Evolutionary conservation across 1,284 basidiomycete genomes (phyloP).

Genomic region (Polyporus tsugae): DNA sequence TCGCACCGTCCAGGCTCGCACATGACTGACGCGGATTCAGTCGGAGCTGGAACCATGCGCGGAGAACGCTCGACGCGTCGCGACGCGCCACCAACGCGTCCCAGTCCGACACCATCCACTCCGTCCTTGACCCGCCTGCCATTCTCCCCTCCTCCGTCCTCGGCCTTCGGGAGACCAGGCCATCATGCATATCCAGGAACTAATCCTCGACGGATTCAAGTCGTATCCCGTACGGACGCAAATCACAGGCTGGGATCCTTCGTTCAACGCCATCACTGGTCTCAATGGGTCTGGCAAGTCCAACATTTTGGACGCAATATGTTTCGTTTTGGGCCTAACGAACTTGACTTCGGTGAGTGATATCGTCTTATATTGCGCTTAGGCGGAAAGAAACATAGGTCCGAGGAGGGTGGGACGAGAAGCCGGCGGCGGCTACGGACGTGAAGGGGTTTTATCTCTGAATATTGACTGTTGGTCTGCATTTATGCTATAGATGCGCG

Average conservation of each 20-base stretch:
- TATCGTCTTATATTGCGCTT: neutral
- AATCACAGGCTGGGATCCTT: conserved; percentile 94
- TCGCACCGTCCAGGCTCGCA: conserved; percentile 5
- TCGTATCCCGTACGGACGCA: conserved; percentile 96
- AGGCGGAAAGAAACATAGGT: neutral
- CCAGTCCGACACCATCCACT: conserved; percentile 10
- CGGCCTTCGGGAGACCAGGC: neutral
- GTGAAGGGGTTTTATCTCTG: neutral
- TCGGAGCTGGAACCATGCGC: conserved; percentile 23
- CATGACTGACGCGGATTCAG: conserved; percentile 27
- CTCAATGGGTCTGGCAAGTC: conserved; percentile 96
- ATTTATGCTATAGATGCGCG: conserved; percentile 76
- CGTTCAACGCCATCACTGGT: conserved; percentile 98
- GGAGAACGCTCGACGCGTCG: conserved; percentile 30
- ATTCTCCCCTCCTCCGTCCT: neutral
- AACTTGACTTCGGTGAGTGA: conserved; percentile 83
- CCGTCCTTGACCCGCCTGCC: neutral
- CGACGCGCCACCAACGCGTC: conserved; percentile 36
- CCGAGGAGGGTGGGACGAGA: neutral
- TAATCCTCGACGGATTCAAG: conserved; percentile 91
- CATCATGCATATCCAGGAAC: conserved; percentile 82
- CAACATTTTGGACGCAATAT: conserved; percentile 97
- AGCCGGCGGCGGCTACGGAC: neutral
- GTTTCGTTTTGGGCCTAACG: conserved; percentile 96
- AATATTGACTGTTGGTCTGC: neutral